Percentiles rank a stretch among this genome's conserved stretches.
phyloP scores from a whole-genome alignment of 805 yeast species.

The Candida endomychidarum region DNA sequence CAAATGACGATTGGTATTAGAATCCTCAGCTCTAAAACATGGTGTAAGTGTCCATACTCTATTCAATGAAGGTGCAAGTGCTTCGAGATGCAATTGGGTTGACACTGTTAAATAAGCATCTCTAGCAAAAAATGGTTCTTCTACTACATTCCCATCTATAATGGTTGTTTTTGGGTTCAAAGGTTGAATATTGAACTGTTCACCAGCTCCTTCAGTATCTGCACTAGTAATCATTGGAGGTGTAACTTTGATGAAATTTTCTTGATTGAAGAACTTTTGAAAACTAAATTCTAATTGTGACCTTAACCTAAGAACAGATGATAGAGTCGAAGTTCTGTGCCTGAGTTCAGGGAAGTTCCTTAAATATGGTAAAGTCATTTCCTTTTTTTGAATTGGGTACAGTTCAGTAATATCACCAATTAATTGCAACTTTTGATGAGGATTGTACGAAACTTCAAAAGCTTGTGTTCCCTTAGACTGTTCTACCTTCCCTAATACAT shows the following conservation, averaged over 20 bases:
- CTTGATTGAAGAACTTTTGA: slow-evolving; percentile 50
- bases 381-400: slow-evolving; percentile 85
- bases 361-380: slow-evolving; percentile 62
- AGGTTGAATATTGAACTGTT: slow-evolving; percentile 63
- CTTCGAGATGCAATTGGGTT: slow-evolving; percentile 88
- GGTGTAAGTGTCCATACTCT: slow-evolving; percentile 90
- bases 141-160: slow-evolving; percentile 20
- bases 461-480: slow-evolving; percentile 34
- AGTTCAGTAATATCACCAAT: slow-evolving; percentile 60
- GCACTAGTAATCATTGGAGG: slow-evolving; percentile 88
- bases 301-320: slow-evolving; percentile 70
- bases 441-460: slow-evolving; percentile 27
- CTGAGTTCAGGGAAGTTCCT: slow-evolving; percentile 75
- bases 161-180: slow-evolving; percentile 6
- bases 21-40: slow-evolving; percentile 89
- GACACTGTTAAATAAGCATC: slow-evolving; percentile 82
- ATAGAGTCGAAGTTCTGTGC: slow-evolving; percentile 66
- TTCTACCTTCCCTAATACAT: slow-evolving; percentile 32
- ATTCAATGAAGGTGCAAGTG: slow-evolving; percentile 66
- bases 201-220: slow-evolving; percentile 98
- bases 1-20: slow-evolving; percentile 88
- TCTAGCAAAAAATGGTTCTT: slow-evolving; percentile 56
- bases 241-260: slow-evolving; percentile 66
- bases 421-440: slow-evolving; percentile 38
- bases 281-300: slow-evolving; percentile 61